Conservation (phyloP, 225 moss, liverwort and hornwort genomes). For the Sphagnum tenellum region DNA sequence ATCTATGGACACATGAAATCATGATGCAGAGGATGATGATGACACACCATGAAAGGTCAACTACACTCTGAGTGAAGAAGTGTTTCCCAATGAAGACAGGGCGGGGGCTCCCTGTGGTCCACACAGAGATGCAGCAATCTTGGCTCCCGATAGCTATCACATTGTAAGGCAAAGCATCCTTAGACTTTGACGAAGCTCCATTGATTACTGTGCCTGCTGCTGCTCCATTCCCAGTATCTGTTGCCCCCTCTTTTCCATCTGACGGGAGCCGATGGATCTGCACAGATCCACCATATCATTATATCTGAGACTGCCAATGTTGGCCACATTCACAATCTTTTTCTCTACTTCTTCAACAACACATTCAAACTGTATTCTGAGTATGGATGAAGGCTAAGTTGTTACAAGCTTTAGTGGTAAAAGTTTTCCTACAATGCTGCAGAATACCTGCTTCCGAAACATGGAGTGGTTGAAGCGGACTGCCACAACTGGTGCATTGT, state of each 20-base stretch:
- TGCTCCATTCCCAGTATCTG: conserved; percentile 26
- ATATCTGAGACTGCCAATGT: background rate
- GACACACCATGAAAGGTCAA: conserved; percentile 82
- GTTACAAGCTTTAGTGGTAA: too few relatives aligned
- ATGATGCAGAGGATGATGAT: too few relatives aligned
- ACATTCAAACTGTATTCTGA: too few relatives aligned
- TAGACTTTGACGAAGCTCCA: conserved; percentile 34
- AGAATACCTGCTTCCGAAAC: conserved; percentile 58
- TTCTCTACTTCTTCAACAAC: too few relatives aligned
- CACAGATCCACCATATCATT: background rate
- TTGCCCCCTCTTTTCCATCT: conserved; percentile 13
- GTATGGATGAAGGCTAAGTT: too few relatives aligned
- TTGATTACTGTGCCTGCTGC: conserved; percentile 25
- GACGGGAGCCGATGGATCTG: background rate
- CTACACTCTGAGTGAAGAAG: conserved; percentile 92
- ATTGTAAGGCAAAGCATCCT: conserved; percentile 69
- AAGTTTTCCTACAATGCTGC: background rate
- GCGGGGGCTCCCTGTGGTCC: conserved; percentile 94
- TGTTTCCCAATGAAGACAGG: conserved; percentile 98
- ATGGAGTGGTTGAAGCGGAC: conserved; percentile 94
- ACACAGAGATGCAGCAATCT: conserved; percentile 94
- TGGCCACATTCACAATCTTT: too few relatives aligned
- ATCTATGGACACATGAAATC: too few relatives aligned
- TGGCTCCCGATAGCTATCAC: conserved; percentile 97
- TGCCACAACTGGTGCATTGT: conserved; percentile 94